Conservation (phyloP, 2,329 filamentous ascomycete species). For the Teratosphaeria epicoccoides region DNA sequence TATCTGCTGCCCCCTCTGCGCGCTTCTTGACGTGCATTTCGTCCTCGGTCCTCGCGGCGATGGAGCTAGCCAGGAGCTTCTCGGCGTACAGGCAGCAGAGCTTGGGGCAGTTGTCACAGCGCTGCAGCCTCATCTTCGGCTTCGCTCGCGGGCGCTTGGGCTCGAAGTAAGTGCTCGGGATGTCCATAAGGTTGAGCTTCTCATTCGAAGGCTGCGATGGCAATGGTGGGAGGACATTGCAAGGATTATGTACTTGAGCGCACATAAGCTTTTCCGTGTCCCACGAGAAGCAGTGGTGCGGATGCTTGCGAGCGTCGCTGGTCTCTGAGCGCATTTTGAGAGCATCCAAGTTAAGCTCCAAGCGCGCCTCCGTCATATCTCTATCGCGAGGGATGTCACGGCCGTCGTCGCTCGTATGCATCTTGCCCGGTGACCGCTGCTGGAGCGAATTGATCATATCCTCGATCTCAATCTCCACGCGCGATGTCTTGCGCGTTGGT, state of each 20-base stretch:
- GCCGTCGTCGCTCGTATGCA: not conserved
- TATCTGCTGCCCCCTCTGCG: conserved; percentile 3
- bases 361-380: not conserved
- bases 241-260: not conserved
- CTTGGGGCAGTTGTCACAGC: not conserved
- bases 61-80: conserved; percentile 2
- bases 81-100: conserved; percentile 5
- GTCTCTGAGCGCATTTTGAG: not conserved
- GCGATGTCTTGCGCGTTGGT: not conserved
- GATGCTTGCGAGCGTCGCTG: not conserved
- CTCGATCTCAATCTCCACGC: not conserved
- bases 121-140: not conserved
- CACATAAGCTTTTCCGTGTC: conserved; percentile 5
- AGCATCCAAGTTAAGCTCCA: not conserved
- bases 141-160: not conserved
- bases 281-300: not conserved
- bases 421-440: not conserved
- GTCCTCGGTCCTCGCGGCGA: not conserved
- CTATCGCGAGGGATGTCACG: not conserved
- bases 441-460: not conserved
- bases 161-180: not conserved
- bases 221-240: not conserved
- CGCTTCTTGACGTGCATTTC: conserved; percentile 4
- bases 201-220: not conserved
- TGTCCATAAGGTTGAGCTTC: not conserved